Evolutionary conservation across 192 early-diverging fungal genomes (phyloP), one percentile per base, ranked within the genome.

Genomic region (Coemansia biformis): DNA sequence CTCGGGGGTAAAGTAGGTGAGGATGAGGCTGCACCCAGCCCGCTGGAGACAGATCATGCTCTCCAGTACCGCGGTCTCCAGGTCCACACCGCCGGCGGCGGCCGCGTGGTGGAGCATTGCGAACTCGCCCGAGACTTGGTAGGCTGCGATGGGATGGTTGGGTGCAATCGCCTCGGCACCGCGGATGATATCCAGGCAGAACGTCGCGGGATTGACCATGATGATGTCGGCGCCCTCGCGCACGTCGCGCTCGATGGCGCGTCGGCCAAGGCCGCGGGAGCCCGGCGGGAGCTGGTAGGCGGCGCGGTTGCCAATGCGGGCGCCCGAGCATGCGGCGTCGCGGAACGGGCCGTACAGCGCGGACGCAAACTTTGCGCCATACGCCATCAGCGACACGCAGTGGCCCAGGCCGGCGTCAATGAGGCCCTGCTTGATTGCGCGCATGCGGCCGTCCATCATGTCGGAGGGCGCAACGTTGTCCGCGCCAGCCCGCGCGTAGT

Each of bases 371-470:
- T 99, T 99, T 26, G 96, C 96, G 38, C 86, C 83, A 66, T 99
- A 99, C n/a, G 82, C 81, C 89, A 99, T 96, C 28, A 99, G 83
- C 43, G 85, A 76, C 18, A 90, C 87, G 60, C 82, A 83, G 60
- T 86, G 79, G 15, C 81, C 79, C 13, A 91, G 60, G 1, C 87
- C 88, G 46, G 83, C 81, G 14, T 78, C 75, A 5, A 88, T 65
- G 23, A 99, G 74, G 0, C 75, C 78, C 60, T 90, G 65, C 77
- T 99, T 99, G 73, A 99, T 96, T 8, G 88, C 87, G 43, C 81
- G 75, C 61, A 99, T 88, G 46, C 96, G 82, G 31, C 89, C 89
- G 42, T 95, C 96, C 93, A 96, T 97, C 95, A 98, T 98, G 61
- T 98, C 94, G 12, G 87, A 90, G 9, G 94, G 94, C 4, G 92